phyloP scores from a whole-genome alignment of 2,329 filamentous ascomycete species.

The Cordyceps sp. region DNA sequence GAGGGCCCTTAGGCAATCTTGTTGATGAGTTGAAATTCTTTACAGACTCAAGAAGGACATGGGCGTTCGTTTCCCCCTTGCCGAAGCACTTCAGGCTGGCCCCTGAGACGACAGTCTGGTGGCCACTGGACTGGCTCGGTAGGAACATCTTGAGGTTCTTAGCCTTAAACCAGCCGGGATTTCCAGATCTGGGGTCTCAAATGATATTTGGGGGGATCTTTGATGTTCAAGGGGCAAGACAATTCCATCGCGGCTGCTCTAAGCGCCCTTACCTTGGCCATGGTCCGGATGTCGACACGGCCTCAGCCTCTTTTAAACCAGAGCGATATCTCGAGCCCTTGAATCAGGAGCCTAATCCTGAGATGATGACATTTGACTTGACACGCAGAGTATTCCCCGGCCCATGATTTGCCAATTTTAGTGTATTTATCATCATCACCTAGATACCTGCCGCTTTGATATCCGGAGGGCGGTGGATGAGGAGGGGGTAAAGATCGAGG shows the following conservation, averaged over 20 bases:
- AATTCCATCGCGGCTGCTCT: too few species aligned
- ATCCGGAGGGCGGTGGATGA: constrained; percentile 12
- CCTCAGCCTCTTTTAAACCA: constrained; percentile 16
- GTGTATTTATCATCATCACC: constrained; percentile 16
- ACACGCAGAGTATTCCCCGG: constrained; percentile 20
- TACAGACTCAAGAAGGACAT: constrained; percentile 12
- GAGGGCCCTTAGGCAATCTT: not conserved
- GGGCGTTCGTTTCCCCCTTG: constrained; percentile 24
- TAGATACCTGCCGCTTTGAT: constrained; percentile 19
- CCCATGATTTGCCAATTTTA: constrained; percentile 12
- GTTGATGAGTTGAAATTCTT: not conserved
- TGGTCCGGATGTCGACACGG: constrained; percentile 48
- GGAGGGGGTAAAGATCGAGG: constrained; percentile 18
- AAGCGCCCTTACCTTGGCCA: too few species aligned
- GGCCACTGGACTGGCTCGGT: constrained; percentile 18
- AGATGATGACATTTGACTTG: constrained; percentile 14
- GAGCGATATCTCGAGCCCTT: constrained; percentile 12
- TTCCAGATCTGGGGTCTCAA: constrained; percentile 7
- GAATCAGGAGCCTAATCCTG: constrained; percentile 13
- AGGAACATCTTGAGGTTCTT: constrained; percentile 11
- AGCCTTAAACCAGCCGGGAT: constrained; percentile 8
- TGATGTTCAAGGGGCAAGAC: constrained; percentile 10
- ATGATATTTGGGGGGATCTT: constrained; percentile 9
- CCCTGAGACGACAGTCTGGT: constrained; percentile 15
- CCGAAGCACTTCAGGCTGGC: constrained; percentile 29